phyloP scores from a whole-genome alignment of 2,329 filamentous ascomycete species.

The Sphaerulina populicola region DNA sequence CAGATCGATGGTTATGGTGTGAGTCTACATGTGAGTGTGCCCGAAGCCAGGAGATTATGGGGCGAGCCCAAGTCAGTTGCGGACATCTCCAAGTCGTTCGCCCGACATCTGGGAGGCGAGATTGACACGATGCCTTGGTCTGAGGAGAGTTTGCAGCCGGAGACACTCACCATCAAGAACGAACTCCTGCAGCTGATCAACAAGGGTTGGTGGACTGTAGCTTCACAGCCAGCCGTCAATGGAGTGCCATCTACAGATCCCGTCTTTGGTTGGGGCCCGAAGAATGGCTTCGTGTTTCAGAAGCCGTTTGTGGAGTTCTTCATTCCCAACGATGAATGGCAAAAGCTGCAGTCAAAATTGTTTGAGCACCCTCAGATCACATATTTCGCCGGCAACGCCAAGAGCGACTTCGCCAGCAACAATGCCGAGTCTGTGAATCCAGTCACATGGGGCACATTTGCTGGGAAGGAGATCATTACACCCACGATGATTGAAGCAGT shows the following conservation, averaged over 20 bases:
- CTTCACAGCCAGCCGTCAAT: slow-evolving; percentile 89
- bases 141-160: slow-evolving; percentile 75
- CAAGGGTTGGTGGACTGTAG: slow-evolving; percentile 89
- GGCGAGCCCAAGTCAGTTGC: slow-evolving; percentile 59
- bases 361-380: slow-evolving; percentile 61
- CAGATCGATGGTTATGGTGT: slow-evolving; percentile 98
- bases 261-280: slow-evolving; percentile 88
- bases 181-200: slow-evolving; percentile 71
- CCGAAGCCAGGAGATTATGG: slow-evolving; percentile 77
- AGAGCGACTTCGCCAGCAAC: slow-evolving; percentile 67
- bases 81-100: slow-evolving; percentile 75
- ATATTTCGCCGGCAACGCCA: slow-evolving; percentile 77
- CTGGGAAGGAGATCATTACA: slow-evolving; percentile 89
- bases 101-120: slow-evolving; percentile 69
- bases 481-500: slow-evolving; percentile 96
- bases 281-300: slow-evolving; percentile 90
- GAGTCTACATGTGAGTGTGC: slow-evolving; percentile 83
- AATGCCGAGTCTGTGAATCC: slow-evolving; percentile 68
- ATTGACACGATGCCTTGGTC: slow-evolving; percentile 84
- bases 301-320: slow-evolving; percentile 98
- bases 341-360: slow-evolving; percentile 56
- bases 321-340: slow-evolving; percentile 66
- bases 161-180: slow-evolving; percentile 71
- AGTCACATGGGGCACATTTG: slow-evolving; percentile 94
- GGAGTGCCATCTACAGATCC: slow-evolving; percentile 66